Evolutionary conservation across 768 basidiomycete genomes (phyloP).

Genomic region (Sarcodon aspratus): DNA sequence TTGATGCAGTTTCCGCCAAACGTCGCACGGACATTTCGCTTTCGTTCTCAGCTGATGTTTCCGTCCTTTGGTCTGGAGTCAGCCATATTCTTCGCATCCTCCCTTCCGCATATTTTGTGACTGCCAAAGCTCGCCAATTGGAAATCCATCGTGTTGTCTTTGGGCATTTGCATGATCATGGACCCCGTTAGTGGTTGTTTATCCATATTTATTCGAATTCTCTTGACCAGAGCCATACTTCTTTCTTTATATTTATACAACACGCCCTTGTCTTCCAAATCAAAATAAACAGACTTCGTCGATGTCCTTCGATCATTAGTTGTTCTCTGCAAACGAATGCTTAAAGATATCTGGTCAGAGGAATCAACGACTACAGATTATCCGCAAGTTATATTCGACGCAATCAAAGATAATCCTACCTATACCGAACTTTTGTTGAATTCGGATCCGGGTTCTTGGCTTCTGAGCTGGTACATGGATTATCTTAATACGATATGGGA

Average conservation of each 20-base stretch:
- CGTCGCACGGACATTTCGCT: constrained; percentile 1
- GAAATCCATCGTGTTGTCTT: constrained; percentile 44
- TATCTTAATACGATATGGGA: constrained; percentile 46
- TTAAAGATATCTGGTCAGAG: constrained; percentile 43
- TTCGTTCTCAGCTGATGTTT: constrained; percentile 25
- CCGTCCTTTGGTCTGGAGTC: constrained; percentile 43
- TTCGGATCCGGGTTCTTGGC: constrained; percentile 29
- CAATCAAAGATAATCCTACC: constrained; percentile 67
- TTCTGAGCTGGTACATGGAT: constrained; percentile 55
- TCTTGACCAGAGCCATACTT: constrained; percentile 1
- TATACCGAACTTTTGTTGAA: constrained; percentile 35
- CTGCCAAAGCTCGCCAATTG: constrained; percentile 21
- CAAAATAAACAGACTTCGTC: constrained; percentile 37
- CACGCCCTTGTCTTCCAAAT: constrained; percentile 2
- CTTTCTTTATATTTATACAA: not conserved
- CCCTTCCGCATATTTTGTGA: constrained; percentile 30
- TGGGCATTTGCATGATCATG: constrained; percentile 48
- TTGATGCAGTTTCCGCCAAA: constrained; percentile 17
- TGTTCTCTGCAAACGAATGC: constrained; percentile 47
- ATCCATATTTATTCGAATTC: not conserved
- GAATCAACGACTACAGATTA: constrained; percentile 56
- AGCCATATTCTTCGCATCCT: constrained; percentile 37
- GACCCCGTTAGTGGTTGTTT: constrained; percentile 38
- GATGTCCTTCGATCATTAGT: constrained; percentile 48
- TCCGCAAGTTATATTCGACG: constrained; percentile 70